Evolutionary conservation across 2,329 filamentous ascomycete species (phyloP), one percentile per base, ranked within the genome.

Genomic region (Sclerotinia spermophila): DNA sequence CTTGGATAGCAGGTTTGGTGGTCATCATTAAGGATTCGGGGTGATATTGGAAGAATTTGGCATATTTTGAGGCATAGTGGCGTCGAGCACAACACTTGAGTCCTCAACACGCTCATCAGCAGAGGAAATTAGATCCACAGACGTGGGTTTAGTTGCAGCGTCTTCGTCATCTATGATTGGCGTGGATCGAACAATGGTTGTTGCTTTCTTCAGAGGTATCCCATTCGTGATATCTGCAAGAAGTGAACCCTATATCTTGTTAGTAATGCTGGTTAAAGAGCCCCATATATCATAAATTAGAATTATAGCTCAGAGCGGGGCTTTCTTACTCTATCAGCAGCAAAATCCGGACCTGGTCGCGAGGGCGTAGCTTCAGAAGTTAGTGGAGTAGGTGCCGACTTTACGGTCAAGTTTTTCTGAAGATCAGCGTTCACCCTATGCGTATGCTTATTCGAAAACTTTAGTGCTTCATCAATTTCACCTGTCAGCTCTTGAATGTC

Each of bases 401-500:
- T 61, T 48, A 64, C 67, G 2, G 38, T 59, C 17, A 62, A 53
- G 17, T 58, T 53, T 59, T 72, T 73, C 33, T 73, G 73, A 8
- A 78, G 62, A 13, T 69, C 66, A 33, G 75, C 74, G 24, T 77
- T 78, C 7, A 77, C 75, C 64, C 77, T 75, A 24, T 74, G 67
- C 13, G 74, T 70, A 65, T 80, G 79, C 48, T 78, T 76, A 40
- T 76, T 74, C 2, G 75, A 77, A 19, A 79, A n/a, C 42, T 78
- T 78, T 66, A 81, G 71, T 3, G 76, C 73, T 19, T 73, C 70
- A 69, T 81, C 80, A 6, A 82, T 79, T 59, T 81, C 80, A 27
- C 72, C 74, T 4, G 81, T 80, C 53, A 82, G 71, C 68, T 77
- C 79, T 38, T 75, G 74, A 40, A 82, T 78, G 71, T 83, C 81